phyloP scores from a whole-genome alignment of 2,329 filamentous ascomycete species.

The Venturia oleaginea region DNA sequence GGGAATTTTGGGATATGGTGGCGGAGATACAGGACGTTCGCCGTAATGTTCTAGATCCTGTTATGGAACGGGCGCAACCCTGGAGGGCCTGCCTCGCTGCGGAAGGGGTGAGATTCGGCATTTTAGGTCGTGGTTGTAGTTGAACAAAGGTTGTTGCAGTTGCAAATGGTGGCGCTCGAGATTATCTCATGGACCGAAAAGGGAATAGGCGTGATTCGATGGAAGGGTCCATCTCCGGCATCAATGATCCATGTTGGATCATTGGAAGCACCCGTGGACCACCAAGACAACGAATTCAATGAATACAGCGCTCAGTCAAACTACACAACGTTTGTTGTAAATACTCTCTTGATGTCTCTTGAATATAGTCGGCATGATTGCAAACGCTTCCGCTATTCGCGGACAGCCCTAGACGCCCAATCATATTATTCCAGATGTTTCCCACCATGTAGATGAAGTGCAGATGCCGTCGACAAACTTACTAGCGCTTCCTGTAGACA shows the following conservation, averaged over 20 bases:
- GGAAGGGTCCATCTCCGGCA: not conserved
- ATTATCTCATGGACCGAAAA: not conserved
- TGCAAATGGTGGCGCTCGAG: not conserved
- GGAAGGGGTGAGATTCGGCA: slow-evolving; percentile 49
- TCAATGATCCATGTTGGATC: not conserved
- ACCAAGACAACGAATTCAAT: not conserved
- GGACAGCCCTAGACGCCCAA: not conserved
- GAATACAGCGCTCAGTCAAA: not conserved
- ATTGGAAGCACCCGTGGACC: not conserved
- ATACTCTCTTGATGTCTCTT: not conserved
- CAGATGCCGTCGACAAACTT: not conserved
- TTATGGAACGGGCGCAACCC: slow-evolving; percentile 8
- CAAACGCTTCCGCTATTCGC: not conserved
- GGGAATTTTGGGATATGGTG: slow-evolving; percentile 23
- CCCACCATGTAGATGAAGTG: not conserved
- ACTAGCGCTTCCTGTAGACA: not conserved
- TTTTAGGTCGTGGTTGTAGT: slow-evolving; percentile 20
- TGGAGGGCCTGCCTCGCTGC: slow-evolving; percentile 64
- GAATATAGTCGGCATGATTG: not conserved
- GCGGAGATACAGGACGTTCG: slow-evolving; percentile 26
- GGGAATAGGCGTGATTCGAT: not conserved
- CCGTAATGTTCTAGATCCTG: slow-evolving; percentile 21
- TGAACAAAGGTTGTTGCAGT: not conserved
- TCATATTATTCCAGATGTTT: not conserved
- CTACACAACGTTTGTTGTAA: not conserved